These are phyloP conservation scores for Ceriops zippeliana DNA, from an alignment of 345 rosid genomes.

Conservation along the genomic window DNA sequence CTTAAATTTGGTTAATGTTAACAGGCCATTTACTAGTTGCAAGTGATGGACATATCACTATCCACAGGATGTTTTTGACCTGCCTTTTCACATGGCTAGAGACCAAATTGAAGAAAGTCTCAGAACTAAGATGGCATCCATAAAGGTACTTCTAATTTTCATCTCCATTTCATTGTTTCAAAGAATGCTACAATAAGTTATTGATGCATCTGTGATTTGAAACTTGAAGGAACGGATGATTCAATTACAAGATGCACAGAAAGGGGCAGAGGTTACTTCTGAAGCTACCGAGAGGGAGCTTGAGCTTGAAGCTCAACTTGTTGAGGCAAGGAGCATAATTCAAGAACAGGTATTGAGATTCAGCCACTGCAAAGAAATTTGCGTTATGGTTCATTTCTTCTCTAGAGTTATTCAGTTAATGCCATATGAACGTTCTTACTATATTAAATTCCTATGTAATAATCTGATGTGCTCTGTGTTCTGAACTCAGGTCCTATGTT, in stretches of 20 bases:
- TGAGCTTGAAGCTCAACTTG: slow-evolving; percentile 99
- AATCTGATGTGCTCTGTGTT: too few species aligned
- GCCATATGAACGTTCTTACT: too few species aligned
- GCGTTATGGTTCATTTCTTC: too few species aligned
- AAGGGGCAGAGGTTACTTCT: slow-evolving; percentile 80
- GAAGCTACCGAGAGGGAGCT: slow-evolving; percentile 99
- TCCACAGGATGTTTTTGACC: slow-evolving; percentile 84
- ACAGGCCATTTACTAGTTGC: background rate
- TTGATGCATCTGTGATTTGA: background rate
- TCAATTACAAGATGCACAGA: slow-evolving; percentile 89
- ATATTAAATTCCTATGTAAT: too few species aligned
- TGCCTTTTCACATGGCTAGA: slow-evolving; percentile 92
- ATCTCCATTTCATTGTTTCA: background rate
- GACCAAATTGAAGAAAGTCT: slow-evolving; percentile 97
- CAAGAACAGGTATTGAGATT: slow-evolving; percentile 77
- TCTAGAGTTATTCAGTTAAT: too few species aligned
- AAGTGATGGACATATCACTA: slow-evolving; percentile 1
- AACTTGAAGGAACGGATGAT: slow-evolving; percentile 67
- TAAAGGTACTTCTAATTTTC: slow-evolving; percentile 51
- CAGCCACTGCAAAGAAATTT: too few species aligned
- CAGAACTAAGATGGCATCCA: slow-evolving; percentile 84
- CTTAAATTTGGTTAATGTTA: background rate
- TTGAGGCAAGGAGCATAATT: slow-evolving; percentile 96
- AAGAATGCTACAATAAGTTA: background rate
- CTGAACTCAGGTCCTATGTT: too few species aligned